Evolutionary conservation across 208 protist species (phyloP), one percentile per base, ranked within the genome.

Genomic region (Porcisia deanei): DNA sequence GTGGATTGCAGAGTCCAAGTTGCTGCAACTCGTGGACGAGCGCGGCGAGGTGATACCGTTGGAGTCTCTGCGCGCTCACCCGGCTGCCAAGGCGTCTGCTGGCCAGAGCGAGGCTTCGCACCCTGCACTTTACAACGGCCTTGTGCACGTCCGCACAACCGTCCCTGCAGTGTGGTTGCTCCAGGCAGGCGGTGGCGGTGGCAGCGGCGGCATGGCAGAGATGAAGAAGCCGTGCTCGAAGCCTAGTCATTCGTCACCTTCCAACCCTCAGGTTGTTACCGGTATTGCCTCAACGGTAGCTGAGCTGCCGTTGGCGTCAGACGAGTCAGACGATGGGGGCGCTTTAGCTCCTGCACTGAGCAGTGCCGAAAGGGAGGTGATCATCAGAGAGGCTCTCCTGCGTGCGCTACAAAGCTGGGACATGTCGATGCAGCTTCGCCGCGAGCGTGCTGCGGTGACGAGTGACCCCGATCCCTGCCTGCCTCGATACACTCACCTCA

Each of bases 11-110:
- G 49, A 60, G 45, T 83, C 80, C 1, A 41, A 61, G 57, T 73
- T 93, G 59, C 70, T 93, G 58, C 54, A 75, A 60, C 67, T 93
- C 4, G 82, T 87, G 57, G 75, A 70, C 22, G 34, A 75, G 37
- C 10, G 63, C 30, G 77, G 74, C 22, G 66, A 59, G 59, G 1
- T 1, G 47, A 54, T 73, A 20, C 30, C 8, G 47, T 30, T 75
- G 22, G 37, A 41, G 2, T 63, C 53, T 20, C 41, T 60, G 55
- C 59, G 52, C 30, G 30, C 37, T 7, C 5, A 20, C 25, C 30
- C 43, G 25, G 25, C 34, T 45, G 16, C 5, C 61, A 45, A 10
- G 53, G 47, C 4, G 18, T 14, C 4, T 37, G 64, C 5, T 20
- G 71, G 43, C 63, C 55, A 65, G 45, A 3, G 37, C 43, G 65